Evolutionary conservation across 345 rosid genomes (phyloP).

Genomic region (Barbarea vulgaris): DNA sequence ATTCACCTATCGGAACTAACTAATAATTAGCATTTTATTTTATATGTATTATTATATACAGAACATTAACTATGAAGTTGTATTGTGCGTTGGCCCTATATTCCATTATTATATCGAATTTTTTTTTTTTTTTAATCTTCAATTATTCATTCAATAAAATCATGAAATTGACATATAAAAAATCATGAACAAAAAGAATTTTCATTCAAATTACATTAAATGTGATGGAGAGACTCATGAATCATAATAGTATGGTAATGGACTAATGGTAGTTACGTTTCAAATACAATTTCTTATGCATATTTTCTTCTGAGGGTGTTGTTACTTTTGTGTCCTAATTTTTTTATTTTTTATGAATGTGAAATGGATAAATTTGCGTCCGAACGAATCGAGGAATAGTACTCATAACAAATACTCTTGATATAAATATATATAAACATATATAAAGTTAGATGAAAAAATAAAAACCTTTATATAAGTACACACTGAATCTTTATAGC

Average conservation of each 20-base stretch:
- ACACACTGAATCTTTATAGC: background rate
- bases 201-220: background rate
- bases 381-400: background rate
- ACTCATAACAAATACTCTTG: background rate
- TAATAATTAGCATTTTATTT: background rate
- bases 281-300: background rate
- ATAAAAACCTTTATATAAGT: background rate
- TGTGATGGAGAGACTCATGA: background rate
- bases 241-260: background rate
- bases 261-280: background rate
- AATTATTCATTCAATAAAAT: too few relatives aligned
- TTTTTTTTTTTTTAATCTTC: too few relatives aligned
- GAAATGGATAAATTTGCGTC: background rate
- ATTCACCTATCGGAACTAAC: background rate
- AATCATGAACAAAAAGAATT: background rate
- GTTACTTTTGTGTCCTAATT: background rate
- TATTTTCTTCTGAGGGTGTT: background rate
- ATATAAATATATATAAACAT: background rate
- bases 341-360: background rate
- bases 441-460: background rate
- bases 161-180: background rate
- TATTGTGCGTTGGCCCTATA: background rate
- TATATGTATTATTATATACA: background rate
- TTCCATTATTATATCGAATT: background rate
- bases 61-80: background rate